Evolutionary conservation across 2,329 filamentous ascomycete species (phyloP).

Genomic region (Teratosphaeria nubilosa): DNA sequence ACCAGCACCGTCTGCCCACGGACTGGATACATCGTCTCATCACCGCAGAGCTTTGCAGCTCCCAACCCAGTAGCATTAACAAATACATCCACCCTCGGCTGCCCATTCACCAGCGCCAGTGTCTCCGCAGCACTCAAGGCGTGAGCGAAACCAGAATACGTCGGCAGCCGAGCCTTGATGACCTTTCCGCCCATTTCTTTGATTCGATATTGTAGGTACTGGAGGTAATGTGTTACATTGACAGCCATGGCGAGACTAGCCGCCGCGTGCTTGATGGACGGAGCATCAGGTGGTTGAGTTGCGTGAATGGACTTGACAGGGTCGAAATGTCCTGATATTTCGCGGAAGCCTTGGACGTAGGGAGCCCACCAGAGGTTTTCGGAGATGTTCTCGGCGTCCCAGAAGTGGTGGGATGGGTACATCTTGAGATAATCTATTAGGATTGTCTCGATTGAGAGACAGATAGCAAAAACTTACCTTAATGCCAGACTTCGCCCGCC

Average conservation of each 20-base stretch:
- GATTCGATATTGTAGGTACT: slow-evolving; percentile 25
- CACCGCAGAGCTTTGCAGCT: slow-evolving; percentile 28
- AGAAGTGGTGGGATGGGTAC: slow-evolving; percentile 19
- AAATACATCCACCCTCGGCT: slow-evolving; percentile 18
- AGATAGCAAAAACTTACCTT: slow-evolving; percentile 9
- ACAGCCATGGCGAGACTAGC: slow-evolving; percentile 28
- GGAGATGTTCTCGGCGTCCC: slow-evolving; percentile 12
- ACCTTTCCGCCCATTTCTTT: slow-evolving; percentile 16
- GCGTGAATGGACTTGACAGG: slow-evolving; percentile 14
- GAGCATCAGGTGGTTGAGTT: slow-evolving; percentile 11
- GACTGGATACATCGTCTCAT: slow-evolving; percentile 30
- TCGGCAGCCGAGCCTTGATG: slow-evolving; percentile 23
- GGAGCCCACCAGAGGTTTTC: slow-evolving; percentile 31
- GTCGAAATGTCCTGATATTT: slow-evolving; percentile 9
- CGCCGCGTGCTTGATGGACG: slow-evolving; percentile 17
- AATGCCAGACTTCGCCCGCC: slow-evolving; percentile 13
- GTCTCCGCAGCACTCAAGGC: slow-evolving; percentile 21
- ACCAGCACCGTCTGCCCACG: slow-evolving; percentile 39
- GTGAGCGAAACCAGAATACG: slow-evolving; percentile 16
- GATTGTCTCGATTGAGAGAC: neutral
- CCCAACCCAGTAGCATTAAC: slow-evolving; percentile 37
- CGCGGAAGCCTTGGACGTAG: slow-evolving; percentile 26
- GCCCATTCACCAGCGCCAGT: slow-evolving; percentile 6
- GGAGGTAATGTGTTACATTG: slow-evolving; percentile 29
- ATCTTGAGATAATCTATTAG: slow-evolving; percentile 5